phyloP scores from a whole-genome alignment of 2,329 filamentous ascomycete genomes.

The Alternaria sp. region DNA sequence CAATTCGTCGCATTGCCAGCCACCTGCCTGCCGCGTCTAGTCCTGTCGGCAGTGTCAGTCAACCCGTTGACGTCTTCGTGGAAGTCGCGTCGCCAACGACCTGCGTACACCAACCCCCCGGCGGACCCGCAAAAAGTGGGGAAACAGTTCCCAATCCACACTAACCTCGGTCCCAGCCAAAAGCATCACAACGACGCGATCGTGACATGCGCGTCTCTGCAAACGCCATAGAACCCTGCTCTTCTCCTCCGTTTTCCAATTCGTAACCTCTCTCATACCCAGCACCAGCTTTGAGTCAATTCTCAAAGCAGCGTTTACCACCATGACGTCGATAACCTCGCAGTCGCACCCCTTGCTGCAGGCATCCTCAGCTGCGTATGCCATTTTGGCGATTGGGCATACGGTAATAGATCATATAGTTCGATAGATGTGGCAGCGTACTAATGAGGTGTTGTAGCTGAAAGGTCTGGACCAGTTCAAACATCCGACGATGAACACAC shows the following conservation, averaged over 20 bases:
- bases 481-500: constrained; percentile 36
- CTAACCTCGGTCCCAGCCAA: constrained; percentile 5
- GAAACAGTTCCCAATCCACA: neutral
- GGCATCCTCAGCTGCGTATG: constrained; percentile 34
- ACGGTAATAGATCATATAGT: constrained; percentile 26
- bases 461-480: constrained; percentile 46
- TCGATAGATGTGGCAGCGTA: accelerated
- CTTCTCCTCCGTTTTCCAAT: neutral
- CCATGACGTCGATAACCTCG: constrained; percentile 24
- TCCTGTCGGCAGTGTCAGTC: too few species aligned
- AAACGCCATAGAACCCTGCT: neutral
- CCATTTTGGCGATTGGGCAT: constrained; percentile 41
- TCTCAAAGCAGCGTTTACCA: neutral
- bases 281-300: neutral
- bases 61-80: too few species aligned
- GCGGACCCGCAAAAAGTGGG: constrained; percentile 12
- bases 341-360: constrained; percentile 38
- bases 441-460: constrained; percentile 13
- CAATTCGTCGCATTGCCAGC: too few species aligned
- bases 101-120: too few species aligned
- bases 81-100: too few species aligned
- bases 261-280: too few species aligned
- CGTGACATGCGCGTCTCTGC: neutral
- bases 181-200: constrained; percentile 5
- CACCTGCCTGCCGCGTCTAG: too few species aligned